These are phyloP conservation scores for Globisporangium uncinulatum DNA, from an alignment of 352 stramenopile species.

Conservation along the genomic window DNA sequence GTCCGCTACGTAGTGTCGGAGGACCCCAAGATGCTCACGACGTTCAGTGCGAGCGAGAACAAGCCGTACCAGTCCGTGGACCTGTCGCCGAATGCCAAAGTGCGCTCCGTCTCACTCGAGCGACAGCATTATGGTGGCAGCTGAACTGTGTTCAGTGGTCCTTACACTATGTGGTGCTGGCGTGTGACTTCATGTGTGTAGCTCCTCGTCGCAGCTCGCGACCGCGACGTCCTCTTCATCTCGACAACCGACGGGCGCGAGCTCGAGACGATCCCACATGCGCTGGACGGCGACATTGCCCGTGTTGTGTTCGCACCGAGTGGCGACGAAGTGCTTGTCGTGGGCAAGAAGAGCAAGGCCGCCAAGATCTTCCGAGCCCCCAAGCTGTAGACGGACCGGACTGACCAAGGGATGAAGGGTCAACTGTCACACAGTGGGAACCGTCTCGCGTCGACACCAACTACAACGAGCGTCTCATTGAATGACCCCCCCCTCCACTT, in stretches of 20 bases:
- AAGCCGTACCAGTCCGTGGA: slow-evolving; percentile 55
- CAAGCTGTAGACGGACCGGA: slow-evolving; percentile 9
- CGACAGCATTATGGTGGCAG: background rate
- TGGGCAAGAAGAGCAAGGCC: slow-evolving; percentile 58
- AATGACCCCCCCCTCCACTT: background rate
- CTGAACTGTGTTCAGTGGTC: background rate
- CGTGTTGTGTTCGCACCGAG: slow-evolving; percentile 52
- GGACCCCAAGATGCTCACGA: slow-evolving; percentile 64
- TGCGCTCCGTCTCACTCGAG: slow-evolving; percentile 10
- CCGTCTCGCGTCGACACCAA: background rate
- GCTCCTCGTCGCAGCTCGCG: slow-evolving; percentile 51
- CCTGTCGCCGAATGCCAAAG: slow-evolving; percentile 62
- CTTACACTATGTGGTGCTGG: background rate
- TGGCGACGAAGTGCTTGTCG: slow-evolving; percentile 58
- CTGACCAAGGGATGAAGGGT: background rate
- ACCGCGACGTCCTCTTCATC: slow-evolving; percentile 57
- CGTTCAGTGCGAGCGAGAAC: slow-evolving; percentile 49
- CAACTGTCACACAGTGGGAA: background rate
- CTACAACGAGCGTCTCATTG: background rate
- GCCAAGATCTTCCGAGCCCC: slow-evolving; percentile 67
- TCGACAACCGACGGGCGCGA: slow-evolving; percentile 41
- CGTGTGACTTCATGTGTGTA: slow-evolving; percentile 9
- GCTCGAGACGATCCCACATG: slow-evolving; percentile 42
- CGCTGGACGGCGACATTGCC: slow-evolving; percentile 60
- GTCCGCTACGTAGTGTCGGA: slow-evolving; percentile 76